Evolutionary conservation across 2,329 filamentous ascomycete species (phyloP), one percentile per base, ranked within the genome.

Genomic region (Cercospora zeae-maydis): DNA sequence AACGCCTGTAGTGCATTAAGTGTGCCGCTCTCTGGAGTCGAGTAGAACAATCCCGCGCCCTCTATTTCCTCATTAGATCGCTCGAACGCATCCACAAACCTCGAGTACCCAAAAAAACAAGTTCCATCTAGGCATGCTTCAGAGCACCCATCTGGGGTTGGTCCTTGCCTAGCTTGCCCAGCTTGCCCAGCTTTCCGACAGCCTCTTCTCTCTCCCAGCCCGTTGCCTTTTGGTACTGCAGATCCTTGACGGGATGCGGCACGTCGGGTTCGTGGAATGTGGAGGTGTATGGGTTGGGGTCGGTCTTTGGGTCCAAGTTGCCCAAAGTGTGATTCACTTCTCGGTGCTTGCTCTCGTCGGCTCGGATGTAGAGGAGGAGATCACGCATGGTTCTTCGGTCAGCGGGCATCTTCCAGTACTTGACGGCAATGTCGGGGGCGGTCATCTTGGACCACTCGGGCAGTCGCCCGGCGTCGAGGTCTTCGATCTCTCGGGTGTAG

Each of bases 311-410:
- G 69, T 96, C 82, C 63, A 99, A 81, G 74, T 98, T 98, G 57
- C 90, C 87, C 45, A 99, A 79, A 0, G 95, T 98, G 76, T 99
- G 95, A 78, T 99, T 98, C 70, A 98, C 93, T 73, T 96, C 95
- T 34, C 95, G 67, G 63, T 78, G 76, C 71, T 91, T 90, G 3
- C 91, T 91, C 77, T 96, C 92, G 73, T 93, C 90, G n/a, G 90
- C 91, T 31, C 93, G 85, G 69, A 97, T 90, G 75, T 98, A 97
- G 56, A 95, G 79, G 58, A 98, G 83, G 65, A 98, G 78, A 73
- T 98, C 92, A 71, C 84, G 85, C 91, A 99, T 96, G 1, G 87
- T 90, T 27, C 88, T 84, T 62, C 89, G 82, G 2, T 86, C 89
- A 75, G 96, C 88, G 0, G 93, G 92, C 87, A 99, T 97, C 45